These are phyloP conservation scores for Proliferodiscus dingleyae DNA, from an alignment of 2,329 filamentous ascomycete species.

Conservation along the genomic window DNA sequence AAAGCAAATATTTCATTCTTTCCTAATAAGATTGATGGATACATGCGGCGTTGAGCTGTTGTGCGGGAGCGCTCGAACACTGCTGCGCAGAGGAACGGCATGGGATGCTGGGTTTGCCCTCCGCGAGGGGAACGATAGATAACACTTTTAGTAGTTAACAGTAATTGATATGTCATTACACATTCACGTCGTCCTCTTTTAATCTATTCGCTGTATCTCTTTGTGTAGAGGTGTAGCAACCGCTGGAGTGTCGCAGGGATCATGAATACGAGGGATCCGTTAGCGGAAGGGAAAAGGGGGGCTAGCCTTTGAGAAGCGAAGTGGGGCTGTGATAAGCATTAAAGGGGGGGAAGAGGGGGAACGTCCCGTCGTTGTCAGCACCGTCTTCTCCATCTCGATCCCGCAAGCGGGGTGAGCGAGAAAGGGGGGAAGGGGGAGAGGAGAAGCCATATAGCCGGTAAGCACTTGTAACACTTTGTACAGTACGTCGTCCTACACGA, in stretches of 20 bases:
- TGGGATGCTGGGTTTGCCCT: slow-evolving; percentile 21
- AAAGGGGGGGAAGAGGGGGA: background rate
- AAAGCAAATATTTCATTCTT: background rate
- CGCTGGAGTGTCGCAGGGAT: background rate
- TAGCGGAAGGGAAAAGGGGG: background rate
- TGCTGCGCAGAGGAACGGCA: slow-evolving; percentile 17
- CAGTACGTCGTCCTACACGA: too few species aligned
- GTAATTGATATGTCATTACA: slow-evolving; percentile 15
- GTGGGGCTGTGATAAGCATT: too few species aligned
- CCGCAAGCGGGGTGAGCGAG: too few species aligned
- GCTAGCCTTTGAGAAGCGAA: background rate
- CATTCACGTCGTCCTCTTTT: too few species aligned
- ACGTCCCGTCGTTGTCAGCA: background rate
- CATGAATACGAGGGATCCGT: background rate
- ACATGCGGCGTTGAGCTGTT: slow-evolving; percentile 1
- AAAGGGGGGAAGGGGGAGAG: too few species aligned
- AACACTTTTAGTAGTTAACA: slow-evolving; percentile 18
- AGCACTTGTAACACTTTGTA: too few species aligned
- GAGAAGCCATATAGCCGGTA: too few species aligned
- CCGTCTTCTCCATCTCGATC: background rate
- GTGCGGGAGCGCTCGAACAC: slow-evolving; percentile 14
- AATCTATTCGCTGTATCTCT: background rate
- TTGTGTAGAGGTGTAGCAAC: background rate
- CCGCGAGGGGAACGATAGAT: background rate
- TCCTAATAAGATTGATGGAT: slow-evolving; percentile 2